Evolutionary conservation across 1,284 basidiomycete species (phyloP).

Genomic region (Melampsora abietis-canadensis): DNA sequence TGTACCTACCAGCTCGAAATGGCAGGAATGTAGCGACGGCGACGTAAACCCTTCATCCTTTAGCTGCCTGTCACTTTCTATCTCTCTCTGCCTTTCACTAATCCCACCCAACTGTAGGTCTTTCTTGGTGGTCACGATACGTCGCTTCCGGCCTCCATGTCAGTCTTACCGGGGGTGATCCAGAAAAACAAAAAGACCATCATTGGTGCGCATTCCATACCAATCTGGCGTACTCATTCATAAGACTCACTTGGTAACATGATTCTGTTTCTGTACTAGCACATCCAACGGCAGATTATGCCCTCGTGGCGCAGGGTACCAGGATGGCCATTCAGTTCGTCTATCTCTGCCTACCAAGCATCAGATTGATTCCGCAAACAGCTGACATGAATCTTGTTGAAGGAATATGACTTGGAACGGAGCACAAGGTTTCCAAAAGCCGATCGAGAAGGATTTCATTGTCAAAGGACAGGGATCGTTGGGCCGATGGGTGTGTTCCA

Average conservation of each 20-base stretch:
- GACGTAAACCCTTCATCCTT: not conserved
- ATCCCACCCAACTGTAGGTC: not conserved
- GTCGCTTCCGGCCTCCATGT: not conserved
- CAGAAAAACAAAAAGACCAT: conserved; percentile 1
- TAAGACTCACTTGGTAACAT: too few species aligned
- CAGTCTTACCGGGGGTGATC: conserved; percentile 16
- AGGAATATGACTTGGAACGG: conserved; percentile 52
- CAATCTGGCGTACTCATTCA: too few species aligned
- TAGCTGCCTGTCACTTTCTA: not conserved
- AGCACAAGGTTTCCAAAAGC: conserved; percentile 50
- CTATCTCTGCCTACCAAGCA: too few species aligned
- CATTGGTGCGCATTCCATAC: too few species aligned
- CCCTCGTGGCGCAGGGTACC: not conserved
- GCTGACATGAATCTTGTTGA: too few species aligned
- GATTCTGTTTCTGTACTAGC: not conserved
- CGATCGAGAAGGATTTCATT: conserved; percentile 44
- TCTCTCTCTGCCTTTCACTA: too few species aligned
- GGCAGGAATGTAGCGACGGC: conserved; percentile 5
- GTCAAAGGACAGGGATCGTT: conserved; percentile 43
- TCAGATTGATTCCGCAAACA: too few species aligned
- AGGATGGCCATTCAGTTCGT: conserved; percentile 11
- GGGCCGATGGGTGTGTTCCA: conserved; percentile 17
- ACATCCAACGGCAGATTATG: not conserved
- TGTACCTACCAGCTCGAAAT: not conserved
- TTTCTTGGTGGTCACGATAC: not conserved